phyloP scores from a whole-genome alignment of 2,329 filamentous ascomycete species.

The Botrytis deweyae region DNA sequence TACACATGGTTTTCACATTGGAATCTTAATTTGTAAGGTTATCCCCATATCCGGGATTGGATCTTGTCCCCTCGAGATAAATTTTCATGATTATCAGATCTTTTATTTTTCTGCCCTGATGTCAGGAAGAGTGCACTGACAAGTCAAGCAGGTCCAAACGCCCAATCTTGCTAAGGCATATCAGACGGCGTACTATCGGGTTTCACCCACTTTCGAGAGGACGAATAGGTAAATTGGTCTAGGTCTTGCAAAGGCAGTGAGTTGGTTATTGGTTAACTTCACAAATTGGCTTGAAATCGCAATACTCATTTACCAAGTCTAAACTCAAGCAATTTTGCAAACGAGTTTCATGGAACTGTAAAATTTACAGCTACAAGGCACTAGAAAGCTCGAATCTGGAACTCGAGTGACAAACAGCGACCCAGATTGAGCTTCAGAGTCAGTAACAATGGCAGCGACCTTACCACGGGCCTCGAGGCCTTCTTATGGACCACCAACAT shows the following conservation, averaged over 20 bases:
- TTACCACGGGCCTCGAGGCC: conserved; percentile 57
- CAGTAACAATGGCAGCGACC: conserved; percentile 40
- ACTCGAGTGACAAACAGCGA: not conserved
- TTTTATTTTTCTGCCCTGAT: conserved; percentile 16
- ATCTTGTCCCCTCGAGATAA: not conserved
- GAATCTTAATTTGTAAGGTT: conserved; percentile 22
- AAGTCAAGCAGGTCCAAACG: conserved; percentile 27
- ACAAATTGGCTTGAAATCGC: not conserved
- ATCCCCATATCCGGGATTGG: conserved; percentile 5
- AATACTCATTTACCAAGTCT: not conserved
- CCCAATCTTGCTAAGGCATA: conserved; percentile 34
- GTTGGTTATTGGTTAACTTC: not conserved
- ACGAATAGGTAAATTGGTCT: not conserved
- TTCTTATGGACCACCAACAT: conserved; percentile 68
- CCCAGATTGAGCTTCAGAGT: conserved; percentile 12
- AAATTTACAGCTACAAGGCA: conserved; percentile 21
- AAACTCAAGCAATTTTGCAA: not conserved
- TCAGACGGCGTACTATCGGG: conserved; percentile 33
- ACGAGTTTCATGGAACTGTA: conserved; percentile 16
- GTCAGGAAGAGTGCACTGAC: conserved; percentile 31
- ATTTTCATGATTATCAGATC: conserved; percentile 16
- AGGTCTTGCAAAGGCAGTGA: not conserved
- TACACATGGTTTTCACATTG: conserved; percentile 17
- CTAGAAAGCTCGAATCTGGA: not conserved
- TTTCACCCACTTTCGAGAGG: conserved; percentile 29